phyloP scores from a whole-genome alignment of 495 filamentous ascomycete genomes.

The Hypoxylon fragiforme region DNA sequence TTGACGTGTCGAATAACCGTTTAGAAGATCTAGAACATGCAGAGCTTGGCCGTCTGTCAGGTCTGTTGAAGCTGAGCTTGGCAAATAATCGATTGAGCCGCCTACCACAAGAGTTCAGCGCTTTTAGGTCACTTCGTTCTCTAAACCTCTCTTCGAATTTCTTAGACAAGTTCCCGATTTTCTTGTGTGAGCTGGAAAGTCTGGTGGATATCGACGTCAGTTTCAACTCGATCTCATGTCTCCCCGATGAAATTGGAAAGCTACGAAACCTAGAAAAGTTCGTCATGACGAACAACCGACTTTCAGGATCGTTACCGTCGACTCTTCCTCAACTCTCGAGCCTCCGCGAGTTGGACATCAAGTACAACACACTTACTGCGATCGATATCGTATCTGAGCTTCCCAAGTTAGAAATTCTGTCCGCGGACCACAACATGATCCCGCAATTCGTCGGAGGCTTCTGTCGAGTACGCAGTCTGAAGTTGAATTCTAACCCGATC shows the following conservation, averaged over 20 bases:
- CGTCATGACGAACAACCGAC: slow-evolving; percentile 92
- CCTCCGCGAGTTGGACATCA: slow-evolving; percentile 88
- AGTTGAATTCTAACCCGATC: slow-evolving; percentile 89
- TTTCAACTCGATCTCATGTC: slow-evolving; percentile 82
- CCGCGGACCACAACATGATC: slow-evolving; percentile 87
- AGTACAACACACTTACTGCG: slow-evolving; percentile 83
- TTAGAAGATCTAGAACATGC: slow-evolving; percentile 85
- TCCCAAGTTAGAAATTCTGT: slow-evolving; percentile 82
- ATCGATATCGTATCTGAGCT: slow-evolving; percentile 84
- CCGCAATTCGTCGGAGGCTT: slow-evolving; percentile 86
- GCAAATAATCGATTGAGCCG: slow-evolving; percentile 84
- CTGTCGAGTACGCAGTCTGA: slow-evolving; percentile 76
- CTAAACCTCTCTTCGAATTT: slow-evolving; percentile 92
- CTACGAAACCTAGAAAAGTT: slow-evolving; percentile 81
- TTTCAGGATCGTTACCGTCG: slow-evolving; percentile 71
- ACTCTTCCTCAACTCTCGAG: slow-evolving; percentile 71
- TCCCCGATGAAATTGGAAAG: slow-evolving; percentile 77
- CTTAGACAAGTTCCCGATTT: slow-evolving; percentile 79
- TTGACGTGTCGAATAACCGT: slow-evolving; percentile 94
- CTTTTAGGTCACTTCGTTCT: slow-evolving; percentile 73
- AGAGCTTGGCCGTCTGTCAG: slow-evolving; percentile 59
- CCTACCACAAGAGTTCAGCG: slow-evolving; percentile 78
- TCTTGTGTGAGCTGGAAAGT: slow-evolving; percentile 77
- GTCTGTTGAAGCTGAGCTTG: slow-evolving; percentile 87
- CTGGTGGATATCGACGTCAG: slow-evolving; percentile 94